Evolutionary conservation across 495 filamentous ascomycete species (phyloP).

Genomic region (Letharia columbiana): DNA sequence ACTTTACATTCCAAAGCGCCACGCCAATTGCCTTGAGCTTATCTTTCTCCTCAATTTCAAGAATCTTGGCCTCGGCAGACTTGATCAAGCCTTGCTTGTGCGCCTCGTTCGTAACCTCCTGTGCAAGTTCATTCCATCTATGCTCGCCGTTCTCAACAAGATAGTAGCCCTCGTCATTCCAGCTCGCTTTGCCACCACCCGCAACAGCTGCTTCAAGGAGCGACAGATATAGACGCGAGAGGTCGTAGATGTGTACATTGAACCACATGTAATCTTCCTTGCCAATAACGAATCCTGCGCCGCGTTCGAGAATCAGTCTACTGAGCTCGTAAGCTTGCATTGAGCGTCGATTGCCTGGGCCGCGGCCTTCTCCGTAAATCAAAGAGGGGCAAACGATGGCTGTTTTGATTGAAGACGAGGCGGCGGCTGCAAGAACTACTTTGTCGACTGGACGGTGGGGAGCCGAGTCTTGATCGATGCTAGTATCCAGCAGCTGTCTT

Average conservation of each 20-base stretch:
- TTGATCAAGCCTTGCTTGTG: neutral
- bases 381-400: neutral
- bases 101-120: neutral
- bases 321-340: constrained; percentile 5
- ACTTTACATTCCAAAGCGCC: constrained; percentile 4
- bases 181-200: neutral
- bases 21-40: neutral
- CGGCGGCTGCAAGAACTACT: too few species aligned
- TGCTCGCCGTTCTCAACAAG: constrained; percentile 4
- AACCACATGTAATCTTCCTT: constrained; percentile 6
- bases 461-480: too few species aligned
- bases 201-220: constrained; percentile 1
- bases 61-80: neutral
- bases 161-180: constrained; percentile 1
- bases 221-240: neutral
- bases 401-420: too few species aligned
- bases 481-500: too few species aligned
- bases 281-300: neutral
- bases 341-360: neutral
- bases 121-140: neutral
- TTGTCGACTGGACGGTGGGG: too few species aligned
- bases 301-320: constrained; percentile 2
- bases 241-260: constrained; percentile 2
- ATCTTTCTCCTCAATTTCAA: neutral
- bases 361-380: neutral